Conservation (phyloP, 2,329 filamentous ascomycete species). For the Chaetomium olivaceum region DNA sequence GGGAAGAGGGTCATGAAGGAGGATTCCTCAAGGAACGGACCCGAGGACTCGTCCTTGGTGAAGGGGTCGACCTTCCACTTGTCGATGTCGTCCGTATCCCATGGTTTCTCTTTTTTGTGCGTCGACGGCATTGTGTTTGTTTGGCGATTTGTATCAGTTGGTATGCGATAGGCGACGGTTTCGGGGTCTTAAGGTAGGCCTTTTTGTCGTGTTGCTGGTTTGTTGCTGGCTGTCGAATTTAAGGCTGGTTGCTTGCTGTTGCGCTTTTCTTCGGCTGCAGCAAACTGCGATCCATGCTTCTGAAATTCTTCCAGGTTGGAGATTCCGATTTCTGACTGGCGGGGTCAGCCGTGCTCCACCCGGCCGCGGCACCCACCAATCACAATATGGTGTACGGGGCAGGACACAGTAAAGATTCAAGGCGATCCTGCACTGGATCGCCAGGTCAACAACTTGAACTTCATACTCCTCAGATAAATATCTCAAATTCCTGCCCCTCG, state of each 20-base stretch:
- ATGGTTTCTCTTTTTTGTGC: conserved; percentile 85
- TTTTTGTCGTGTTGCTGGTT: not conserved
- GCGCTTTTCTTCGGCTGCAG: conserved; percentile 1
- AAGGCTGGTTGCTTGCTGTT: not conserved
- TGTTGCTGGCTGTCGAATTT: not conserved
- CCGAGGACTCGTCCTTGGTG: conserved; percentile 69
- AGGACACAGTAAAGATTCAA: too few species aligned
- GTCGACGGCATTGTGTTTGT: conserved; percentile 72
- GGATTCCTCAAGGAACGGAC: conserved; percentile 89
- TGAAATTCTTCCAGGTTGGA: conserved; percentile 29
- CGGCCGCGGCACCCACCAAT: not conserved
- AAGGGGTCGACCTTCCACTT: conserved; percentile 94
- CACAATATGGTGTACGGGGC: not conserved
- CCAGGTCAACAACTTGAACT: not conserved
- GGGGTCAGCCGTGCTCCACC: not conserved
- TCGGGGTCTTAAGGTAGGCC: not conserved
- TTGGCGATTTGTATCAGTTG: not conserved
- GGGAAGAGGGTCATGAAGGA: conserved; percentile 87
- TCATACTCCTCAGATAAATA: not conserved
- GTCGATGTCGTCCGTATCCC: conserved; percentile 96
- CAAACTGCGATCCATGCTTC: conserved; percentile 7
- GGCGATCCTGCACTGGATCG: not conserved
- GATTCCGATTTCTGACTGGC: not conserved
- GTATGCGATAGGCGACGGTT: not conserved
- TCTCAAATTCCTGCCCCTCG: not conserved